phyloP scores from a whole-genome alignment of 75 land plant species.

The Gnetum montanum region DNA sequence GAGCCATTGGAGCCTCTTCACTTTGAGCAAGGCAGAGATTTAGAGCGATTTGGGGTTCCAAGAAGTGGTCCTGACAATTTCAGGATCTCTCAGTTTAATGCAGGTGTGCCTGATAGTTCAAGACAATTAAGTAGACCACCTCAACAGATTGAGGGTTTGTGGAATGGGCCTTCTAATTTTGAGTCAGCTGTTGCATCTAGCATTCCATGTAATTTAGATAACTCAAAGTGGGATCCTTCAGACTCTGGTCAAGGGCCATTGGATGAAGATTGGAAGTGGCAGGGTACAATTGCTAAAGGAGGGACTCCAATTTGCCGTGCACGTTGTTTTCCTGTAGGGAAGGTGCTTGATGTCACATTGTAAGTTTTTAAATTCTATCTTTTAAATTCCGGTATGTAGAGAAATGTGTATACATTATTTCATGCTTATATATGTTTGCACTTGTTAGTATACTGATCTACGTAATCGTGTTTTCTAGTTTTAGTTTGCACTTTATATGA shows the following conservation, averaged over 20 bases:
- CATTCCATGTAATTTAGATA: constrained; percentile 7
- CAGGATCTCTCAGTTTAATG: background rate
- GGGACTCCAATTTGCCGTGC: constrained; percentile 90
- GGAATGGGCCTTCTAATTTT: constrained; percentile 23
- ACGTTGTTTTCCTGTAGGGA: constrained; percentile 80
- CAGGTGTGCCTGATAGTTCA: constrained; percentile 6
- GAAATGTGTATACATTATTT: too few relatives aligned
- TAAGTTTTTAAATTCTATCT: constrained; percentile 36
- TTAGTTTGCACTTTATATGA: too few relatives aligned
- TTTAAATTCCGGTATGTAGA: too few relatives aligned
- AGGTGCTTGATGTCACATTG: constrained; percentile 52
- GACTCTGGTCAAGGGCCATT: constrained; percentile 18
- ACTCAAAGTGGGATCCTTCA: constrained; percentile 18
- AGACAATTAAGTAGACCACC: constrained; percentile 5
- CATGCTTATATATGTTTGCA: too few relatives aligned
- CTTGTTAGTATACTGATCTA: too few relatives aligned
- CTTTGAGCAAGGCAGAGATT: constrained; percentile 20
- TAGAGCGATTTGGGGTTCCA: constrained; percentile 9
- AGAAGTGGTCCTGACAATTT: constrained; percentile 6
- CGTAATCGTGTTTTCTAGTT: too few relatives aligned
- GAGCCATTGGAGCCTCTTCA: constrained; percentile 46
- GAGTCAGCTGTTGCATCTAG: constrained; percentile 13
- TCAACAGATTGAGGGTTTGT: constrained; percentile 20
- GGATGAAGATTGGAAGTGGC: constrained; percentile 67
- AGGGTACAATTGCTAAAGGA: constrained; percentile 92